Evolutionary conservation across 73 alveolate genomes (phyloP), one percentile per base, ranked within the genome.

Genomic region (Uronychia setigera): DNA sequence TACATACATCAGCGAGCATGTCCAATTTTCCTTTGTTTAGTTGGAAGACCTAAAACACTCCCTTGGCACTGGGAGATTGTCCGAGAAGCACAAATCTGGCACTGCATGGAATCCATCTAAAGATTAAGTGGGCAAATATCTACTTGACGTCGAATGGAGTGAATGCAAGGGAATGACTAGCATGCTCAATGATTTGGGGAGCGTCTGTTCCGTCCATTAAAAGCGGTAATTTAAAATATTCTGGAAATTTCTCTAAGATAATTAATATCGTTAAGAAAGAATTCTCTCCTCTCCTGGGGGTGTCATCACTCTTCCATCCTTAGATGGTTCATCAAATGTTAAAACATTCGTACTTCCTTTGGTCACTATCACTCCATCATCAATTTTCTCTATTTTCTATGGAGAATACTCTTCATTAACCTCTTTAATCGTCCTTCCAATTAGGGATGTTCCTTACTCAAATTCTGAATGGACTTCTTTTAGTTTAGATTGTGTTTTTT

Each of bases 41-140:
- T 76, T 98, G 97, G 80, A 91, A 95, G 78, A 98, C 93, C 86
- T 98, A 95, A 82, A 98, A 94, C 83, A 95, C 95, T 59, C 99
- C 99, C 75, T 98, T 97, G 28, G 99, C 99, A 80, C 98, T 85
- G 27, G 99, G 99, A 35, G 98, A 91, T 92, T 98, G 97, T 19
- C 99, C 99, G 78, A 97, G 85, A 28, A 97, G 95, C 30, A 97
- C 98, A 76, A 97, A 94, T 86, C 98, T 92, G 78, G 99, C 99
- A 80, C 98, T 88, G 83, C 97, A 86, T 25, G 99, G 99, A 35
- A 98, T 95, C 99, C 99, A 98, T 85, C 95, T 91, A 57, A 81
- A 80, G 33, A 83, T 0, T 9, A 29, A 9, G 27, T 9, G 1
- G 29, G 33, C 33, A 29, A 31, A 31, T 14, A 58, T 79, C 29